A percentile compares a stretch with the other conserved stretches of the same genome.
Conservation (phyloP, 192 early-diverging fungal genomes). For the Rhizophagus sp. region DNA sequence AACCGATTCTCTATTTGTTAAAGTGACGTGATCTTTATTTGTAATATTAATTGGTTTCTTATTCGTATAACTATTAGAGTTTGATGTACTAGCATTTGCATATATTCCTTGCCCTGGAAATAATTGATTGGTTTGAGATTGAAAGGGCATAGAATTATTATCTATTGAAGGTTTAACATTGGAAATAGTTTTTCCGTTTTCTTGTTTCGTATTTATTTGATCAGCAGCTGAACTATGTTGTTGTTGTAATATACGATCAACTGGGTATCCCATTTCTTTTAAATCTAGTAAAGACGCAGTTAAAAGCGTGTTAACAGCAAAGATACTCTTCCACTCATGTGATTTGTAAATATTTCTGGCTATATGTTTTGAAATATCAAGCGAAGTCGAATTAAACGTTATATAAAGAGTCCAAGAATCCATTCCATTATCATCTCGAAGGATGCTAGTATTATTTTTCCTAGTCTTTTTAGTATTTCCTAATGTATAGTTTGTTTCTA, state of each 20-base stretch:
- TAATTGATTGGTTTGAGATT: too few species aligned
- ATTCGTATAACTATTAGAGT: too few species aligned
- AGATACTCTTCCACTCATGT: not conserved
- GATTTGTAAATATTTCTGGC: not conserved
- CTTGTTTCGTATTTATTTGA: conserved; percentile 29
- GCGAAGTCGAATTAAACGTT: conserved; percentile 35
- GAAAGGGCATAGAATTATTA: too few species aligned
- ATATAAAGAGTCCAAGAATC: conserved; percentile 44
- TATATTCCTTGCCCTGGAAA: too few species aligned
- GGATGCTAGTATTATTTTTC: conserved; percentile 59
- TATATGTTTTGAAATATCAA: not conserved
- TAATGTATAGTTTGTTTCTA: conserved; percentile 50
- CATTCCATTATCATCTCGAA: conserved; percentile 36
- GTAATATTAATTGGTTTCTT: too few species aligned
- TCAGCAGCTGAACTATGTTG: not conserved
- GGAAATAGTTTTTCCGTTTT: not conserved
- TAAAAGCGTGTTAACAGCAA: not conserved
- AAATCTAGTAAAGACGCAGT: not conserved
- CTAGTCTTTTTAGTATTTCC: conserved; percentile 41
- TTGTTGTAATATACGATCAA: conserved; percentile 51
- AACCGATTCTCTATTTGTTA: too few species aligned
- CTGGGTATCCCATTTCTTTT: conserved; percentile 44
- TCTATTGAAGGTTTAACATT: not conserved
- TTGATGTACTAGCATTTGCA: too few species aligned
- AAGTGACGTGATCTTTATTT: too few species aligned